A percentile compares a stretch with the other conserved stretches of the same genome.
These are phyloP conservation scores for Marasmius tenuissimus DNA, from an alignment of 1,284 basidiomycete species.

Conservation along the genomic window DNA sequence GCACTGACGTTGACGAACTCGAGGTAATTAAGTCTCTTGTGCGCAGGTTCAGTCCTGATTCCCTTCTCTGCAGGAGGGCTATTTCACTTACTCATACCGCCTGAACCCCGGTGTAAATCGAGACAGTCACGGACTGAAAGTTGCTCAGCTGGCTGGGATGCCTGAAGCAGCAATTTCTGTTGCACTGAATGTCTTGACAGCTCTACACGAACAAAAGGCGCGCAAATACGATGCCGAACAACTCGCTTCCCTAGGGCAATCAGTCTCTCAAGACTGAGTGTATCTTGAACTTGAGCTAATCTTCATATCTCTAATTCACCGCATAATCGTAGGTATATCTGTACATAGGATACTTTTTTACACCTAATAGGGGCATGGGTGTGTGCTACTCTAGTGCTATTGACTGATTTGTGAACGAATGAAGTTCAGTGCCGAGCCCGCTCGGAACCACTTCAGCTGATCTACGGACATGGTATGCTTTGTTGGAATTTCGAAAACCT, in stretches of 20 bases:
- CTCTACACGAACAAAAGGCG: constrained; percentile 22
- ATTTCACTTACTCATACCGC: constrained; percentile 84
- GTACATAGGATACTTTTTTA: not conserved
- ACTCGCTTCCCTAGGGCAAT: constrained; percentile 30
- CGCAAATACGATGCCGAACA: constrained; percentile 14
- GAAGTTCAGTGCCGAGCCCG: constrained; percentile 86
- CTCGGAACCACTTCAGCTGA: constrained; percentile 84
- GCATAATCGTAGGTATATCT: constrained; percentile 15
- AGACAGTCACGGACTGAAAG: constrained; percentile 91
- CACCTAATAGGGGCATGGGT: not conserved
- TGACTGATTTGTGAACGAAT: constrained; percentile 59
- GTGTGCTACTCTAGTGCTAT: not conserved
- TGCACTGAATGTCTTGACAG: constrained; percentile 50
- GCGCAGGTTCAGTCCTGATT: constrained; percentile 1
- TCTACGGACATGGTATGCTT: constrained; percentile 89
- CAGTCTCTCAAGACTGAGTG: not conserved
- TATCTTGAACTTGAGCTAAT: not conserved
- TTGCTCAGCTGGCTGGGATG: constrained; percentile 87
- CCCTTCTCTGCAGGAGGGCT: constrained; percentile 50
- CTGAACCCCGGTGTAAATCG: constrained; percentile 85
- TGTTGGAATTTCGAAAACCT: constrained; percentile 66
- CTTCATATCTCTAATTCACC: not conserved
- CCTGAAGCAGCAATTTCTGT: constrained; percentile 63
- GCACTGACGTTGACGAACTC: constrained; percentile 82
- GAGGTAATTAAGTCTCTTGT: constrained; percentile 45